Evolutionary conservation across 768 basidiomycete species (phyloP), one percentile per base, ranked within the genome.

Genomic region (Leccinum obscurum): DNA sequence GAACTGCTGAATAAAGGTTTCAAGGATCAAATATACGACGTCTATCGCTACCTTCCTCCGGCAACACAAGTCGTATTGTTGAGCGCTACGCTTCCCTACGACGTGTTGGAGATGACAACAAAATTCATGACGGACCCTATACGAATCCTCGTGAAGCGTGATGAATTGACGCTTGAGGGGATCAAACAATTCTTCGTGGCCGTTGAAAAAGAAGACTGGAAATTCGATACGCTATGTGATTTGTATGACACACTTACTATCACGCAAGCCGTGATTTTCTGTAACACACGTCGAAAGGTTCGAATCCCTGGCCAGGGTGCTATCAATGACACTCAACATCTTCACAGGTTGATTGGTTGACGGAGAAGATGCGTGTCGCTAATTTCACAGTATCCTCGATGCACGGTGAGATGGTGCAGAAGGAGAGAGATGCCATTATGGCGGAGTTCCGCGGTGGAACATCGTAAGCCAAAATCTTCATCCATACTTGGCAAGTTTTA

Each of bases 81-180:
- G 64, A 96, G 95, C 70, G 95, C 96, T 49, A 98, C 95, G 28
- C 83, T 98, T 62, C 96, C 96, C 10, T 90, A 94, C 73, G 96
- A 99, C 70, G 95, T 99, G 46, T 76, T 98, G 74, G 96, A 98
- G 79, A 97, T 98, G 92, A 98, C 96, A 20, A 97, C 93, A 39
- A 98, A 98, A 78, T 98, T 98, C 81, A 98, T 98, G 95, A 93
- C 92, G 56, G 95, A 98, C 76, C 96, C 96, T 35, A 94, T 98
- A 72, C 91, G 94, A 51, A 97, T 99, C 68, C 88, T 98, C 67
- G 95, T 98, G 76, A 97, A 98, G 82, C 93, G 95, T 89, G 95
- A 98, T 71, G 96, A 99, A 77, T 84, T 98, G 83, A 97, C 96
- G 55, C 82, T 98, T 58, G 96, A 99, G 70, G 91, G 91, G 9